These are phyloP conservation scores for Pseudognaphalium luteoalbum DNA, from an alignment of 129 eudicot genomes.

Conservation along the genomic window DNA sequence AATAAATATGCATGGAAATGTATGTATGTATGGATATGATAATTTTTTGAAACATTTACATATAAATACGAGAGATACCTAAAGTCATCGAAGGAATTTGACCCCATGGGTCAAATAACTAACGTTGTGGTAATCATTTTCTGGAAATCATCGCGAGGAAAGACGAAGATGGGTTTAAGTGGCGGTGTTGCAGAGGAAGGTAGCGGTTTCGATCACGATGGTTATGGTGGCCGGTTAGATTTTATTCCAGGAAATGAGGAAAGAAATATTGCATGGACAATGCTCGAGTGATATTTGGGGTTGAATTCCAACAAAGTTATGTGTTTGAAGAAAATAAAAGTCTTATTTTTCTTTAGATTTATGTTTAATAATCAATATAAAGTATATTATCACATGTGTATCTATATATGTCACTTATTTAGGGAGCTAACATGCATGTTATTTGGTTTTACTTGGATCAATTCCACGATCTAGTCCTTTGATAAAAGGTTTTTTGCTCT, in stretches of 20 bases:
- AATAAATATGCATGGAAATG: not conserved
- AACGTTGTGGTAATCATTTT: not conserved
- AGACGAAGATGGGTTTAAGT: slow-evolving; percentile 25
- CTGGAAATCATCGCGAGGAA: slow-evolving; percentile 6
- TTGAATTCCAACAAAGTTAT: slow-evolving; percentile 14
- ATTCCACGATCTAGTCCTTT: no score
- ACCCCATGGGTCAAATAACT: slow-evolving; percentile 22
- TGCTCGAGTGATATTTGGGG: not conserved
- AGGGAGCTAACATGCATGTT: no score
- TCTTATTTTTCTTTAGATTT: not conserved
- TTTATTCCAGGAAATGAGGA: slow-evolving; percentile 20
- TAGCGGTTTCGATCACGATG: not conserved
- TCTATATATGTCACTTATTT: no score
- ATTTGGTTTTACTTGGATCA: no score
- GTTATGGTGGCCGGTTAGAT: no score
- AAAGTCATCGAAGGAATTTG: slow-evolving; percentile 19
- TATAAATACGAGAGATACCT: slow-evolving; percentile 18
- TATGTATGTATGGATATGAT: not conserved
- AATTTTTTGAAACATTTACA: not conserved
- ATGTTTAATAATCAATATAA: not conserved
- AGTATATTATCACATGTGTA: not conserved
- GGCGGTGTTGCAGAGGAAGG: not conserved
- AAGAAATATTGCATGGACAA: slow-evolving; percentile 22
- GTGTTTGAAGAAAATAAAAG: slow-evolving; percentile 5
- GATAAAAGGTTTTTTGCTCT: no score